These are phyloP conservation scores for Aspergillus quadricinctus DNA, from an alignment of 2,329 filamentous ascomycete species.

Conservation along the genomic window DNA sequence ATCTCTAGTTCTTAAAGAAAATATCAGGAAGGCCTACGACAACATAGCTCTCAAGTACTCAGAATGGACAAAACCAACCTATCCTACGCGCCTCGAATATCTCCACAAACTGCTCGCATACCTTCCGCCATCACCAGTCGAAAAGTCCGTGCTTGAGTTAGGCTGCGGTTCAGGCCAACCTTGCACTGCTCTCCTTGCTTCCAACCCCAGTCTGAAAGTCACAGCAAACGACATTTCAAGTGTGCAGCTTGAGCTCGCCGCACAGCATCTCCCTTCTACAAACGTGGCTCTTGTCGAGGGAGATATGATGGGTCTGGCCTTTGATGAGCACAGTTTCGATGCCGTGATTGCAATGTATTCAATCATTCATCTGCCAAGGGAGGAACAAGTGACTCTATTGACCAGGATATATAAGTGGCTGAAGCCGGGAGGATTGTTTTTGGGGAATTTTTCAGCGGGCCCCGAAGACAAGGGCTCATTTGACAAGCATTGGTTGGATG, in stretches of 20 bases:
- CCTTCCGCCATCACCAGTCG: conserved; percentile 3
- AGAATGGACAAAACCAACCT: conserved; percentile 28
- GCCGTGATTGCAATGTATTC: conserved; percentile 52
- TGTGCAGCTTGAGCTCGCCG: conserved; percentile 36
- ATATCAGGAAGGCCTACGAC: conserved; percentile 28
- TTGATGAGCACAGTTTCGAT: conserved; percentile 38
- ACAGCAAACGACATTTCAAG: conserved; percentile 43
- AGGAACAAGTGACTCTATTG: conserved; percentile 48
- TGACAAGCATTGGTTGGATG: conserved; percentile 30
- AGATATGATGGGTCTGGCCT: conserved; percentile 42
- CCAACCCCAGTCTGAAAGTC: conserved; percentile 20
- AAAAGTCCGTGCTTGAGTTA: conserved; percentile 32
- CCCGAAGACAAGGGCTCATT: conserved; percentile 11
- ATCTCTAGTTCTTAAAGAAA: background rate
- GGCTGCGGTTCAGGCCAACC: conserved; percentile 41
- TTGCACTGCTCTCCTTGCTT: conserved; percentile 19
- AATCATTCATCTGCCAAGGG: conserved; percentile 51
- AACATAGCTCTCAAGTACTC: conserved; percentile 34
- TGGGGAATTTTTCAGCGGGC: conserved; percentile 45
- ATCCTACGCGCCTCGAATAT: conserved; percentile 29
- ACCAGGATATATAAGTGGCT: conserved; percentile 47
- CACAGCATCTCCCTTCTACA: conserved; percentile 15
- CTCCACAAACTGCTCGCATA: conserved; percentile 24
- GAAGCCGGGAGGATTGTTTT: conserved; percentile 47
- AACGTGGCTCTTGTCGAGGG: conserved; percentile 28